A percentile compares a stretch with the other conserved stretches of the same genome.
phyloP scores from a whole-genome alignment of 139 green algal species.

The Coccomyxa sp. region DNA sequence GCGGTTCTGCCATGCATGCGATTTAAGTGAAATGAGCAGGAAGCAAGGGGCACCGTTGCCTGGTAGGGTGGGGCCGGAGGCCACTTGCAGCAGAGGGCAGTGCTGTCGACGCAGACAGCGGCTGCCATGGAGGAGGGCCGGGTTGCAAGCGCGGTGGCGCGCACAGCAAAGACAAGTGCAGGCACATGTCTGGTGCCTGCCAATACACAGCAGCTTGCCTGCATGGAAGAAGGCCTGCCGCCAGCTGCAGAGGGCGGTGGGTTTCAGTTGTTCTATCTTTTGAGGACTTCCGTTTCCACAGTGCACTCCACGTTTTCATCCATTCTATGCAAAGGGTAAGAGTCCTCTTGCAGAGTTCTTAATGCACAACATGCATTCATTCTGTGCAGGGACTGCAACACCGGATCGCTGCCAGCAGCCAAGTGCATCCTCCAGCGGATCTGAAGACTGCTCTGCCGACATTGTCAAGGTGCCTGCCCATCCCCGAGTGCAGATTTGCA shows the following conservation, averaged over 20 bases:
- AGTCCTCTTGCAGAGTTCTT: background rate
- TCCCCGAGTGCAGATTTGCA: too few relatives aligned
- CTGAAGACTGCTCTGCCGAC: background rate
- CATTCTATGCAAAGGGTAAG: background rate
- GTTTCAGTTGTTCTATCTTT: background rate
- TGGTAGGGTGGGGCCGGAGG: background rate
- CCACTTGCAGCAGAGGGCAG: background rate
- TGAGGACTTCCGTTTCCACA: background rate
- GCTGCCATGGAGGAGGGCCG: background rate
- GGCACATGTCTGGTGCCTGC: too few relatives aligned
- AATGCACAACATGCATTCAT: background rate
- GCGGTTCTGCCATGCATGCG: too few relatives aligned
- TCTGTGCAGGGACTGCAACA: background rate
- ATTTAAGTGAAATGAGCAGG: too few relatives aligned
- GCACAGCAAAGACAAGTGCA: too few relatives aligned
- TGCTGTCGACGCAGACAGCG: background rate
- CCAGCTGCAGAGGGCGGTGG: background rate
- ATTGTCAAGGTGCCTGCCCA: background rate
- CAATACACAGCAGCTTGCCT: background rate
- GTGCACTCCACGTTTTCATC: background rate
- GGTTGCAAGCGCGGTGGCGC: background rate
- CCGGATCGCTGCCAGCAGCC: too few relatives aligned
- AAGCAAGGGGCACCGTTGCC: background rate
- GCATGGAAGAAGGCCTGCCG: background rate
- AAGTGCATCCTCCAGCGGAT: background rate